Base-by-base conservation (phyloP, 305 asterid genomes). In the Fraxinus sp. region DNA sequence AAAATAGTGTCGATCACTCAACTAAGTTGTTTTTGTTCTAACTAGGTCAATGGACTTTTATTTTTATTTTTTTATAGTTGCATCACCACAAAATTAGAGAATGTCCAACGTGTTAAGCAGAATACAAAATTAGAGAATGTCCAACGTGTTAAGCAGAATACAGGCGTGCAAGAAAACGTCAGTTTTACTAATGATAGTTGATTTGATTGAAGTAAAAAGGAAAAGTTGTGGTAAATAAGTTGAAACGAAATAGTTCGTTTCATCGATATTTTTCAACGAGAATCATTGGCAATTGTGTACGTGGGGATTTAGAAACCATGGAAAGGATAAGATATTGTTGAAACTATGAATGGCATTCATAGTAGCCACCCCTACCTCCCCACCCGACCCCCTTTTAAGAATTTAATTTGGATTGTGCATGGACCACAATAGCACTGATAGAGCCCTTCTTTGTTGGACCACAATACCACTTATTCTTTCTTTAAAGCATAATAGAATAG, bases 351-450 rank as follows among this genome's bases (percentile, higher is more conserved):
- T 71, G 76, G 41, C 76, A 32, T 71, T 71, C 76, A 32, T 13
- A 32, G 76, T 52, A 55, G 3, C 41, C 41, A 32, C 11, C 76
- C 75, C 24, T 14, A 32, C 76, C 13, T 5, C 20, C 55, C 71
- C 32, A 16, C 36, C 55, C 2, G 0, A 14, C 20, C 6, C 43
- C 79, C 73, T 30, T 71, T 5, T 1, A 2, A 32, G 43, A 70
- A 32, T 70, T 30, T 70, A 64, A 75, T 13, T 75, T 62, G 84
- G 84, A 77, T 83, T 75, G 55, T 76, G 77, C 79, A 75, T 80
- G 86, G 86, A 84, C 86, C 86, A 84, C 86, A 80, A 59, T 33
- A 14, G 78, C 84, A 84, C 83, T 79, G 0, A 22, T 79, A 33
- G 37, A 79, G 22, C 62, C 83, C 62, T 80, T 66, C 43, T 43